Percentiles rank a stretch among this genome's conserved stretches.
These are phyloP conservation scores for Chamaecrista fasciculata DNA, from an alignment of 306 rosid genomes.

Conservation along the genomic window DNA sequence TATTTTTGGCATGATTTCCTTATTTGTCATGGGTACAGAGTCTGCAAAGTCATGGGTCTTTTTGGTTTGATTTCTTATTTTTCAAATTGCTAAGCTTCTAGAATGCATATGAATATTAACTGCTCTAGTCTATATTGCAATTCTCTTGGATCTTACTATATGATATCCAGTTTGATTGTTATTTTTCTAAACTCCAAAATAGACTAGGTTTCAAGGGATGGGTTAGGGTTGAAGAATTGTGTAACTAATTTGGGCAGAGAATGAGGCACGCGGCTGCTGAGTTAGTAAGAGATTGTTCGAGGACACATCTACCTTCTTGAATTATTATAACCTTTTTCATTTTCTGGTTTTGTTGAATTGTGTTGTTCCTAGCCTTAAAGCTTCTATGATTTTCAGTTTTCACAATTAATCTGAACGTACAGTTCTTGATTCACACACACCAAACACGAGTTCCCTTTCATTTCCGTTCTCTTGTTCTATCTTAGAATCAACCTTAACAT, in stretches of 20 bases:
- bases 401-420: not conserved
- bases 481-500: too few species aligned
- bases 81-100: not conserved
- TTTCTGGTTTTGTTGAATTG: not conserved
- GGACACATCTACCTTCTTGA: too few species aligned
- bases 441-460: not conserved
- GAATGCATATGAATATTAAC: not conserved
- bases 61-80: not conserved
- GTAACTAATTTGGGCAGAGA: not conserved
- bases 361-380: not conserved
- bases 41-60: not conserved
- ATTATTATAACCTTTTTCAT: not conserved
- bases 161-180: not conserved
- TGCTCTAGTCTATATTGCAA: not conserved
- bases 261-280: not conserved
- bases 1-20: not conserved
- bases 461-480: not conserved
- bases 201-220: not conserved
- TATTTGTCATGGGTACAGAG: not conserved
- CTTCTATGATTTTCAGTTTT: not conserved
- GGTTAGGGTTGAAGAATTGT: not conserved
- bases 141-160: not conserved
- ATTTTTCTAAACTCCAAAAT: not conserved
- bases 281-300: not conserved
- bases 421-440: not conserved